These are phyloP conservation scores for Tricholoma sp. DNA, from an alignment of 768 basidiomycete species.

Conservation along the genomic window DNA sequence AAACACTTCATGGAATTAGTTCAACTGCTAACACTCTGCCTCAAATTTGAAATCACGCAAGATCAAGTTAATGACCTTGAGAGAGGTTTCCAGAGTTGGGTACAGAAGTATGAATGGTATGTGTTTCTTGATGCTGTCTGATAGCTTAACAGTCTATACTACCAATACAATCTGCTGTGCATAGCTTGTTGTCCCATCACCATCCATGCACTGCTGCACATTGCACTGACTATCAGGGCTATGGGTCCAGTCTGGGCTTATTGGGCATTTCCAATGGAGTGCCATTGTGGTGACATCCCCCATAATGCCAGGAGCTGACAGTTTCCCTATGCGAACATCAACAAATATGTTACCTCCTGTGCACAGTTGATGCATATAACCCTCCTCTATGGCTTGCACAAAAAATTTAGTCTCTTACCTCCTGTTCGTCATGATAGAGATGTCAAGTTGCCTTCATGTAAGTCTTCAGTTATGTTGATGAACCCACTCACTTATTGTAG, in stretches of 20 bases:
- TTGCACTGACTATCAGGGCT: too few species aligned
- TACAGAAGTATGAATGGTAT: constrained; percentile 33
- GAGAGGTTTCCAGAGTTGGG: constrained; percentile 30
- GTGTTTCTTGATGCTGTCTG: constrained; percentile 3
- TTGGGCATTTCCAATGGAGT: constrained; percentile 36
- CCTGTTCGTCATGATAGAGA: background rate
- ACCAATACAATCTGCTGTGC: too few species aligned
- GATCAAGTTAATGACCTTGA: constrained; percentile 20
- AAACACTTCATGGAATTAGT: constrained; percentile 1
- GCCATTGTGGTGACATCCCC: constrained; percentile 28
- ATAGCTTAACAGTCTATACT: too few species aligned
- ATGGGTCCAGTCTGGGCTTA: constrained; percentile 19
- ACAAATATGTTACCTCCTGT: constrained; percentile 19
- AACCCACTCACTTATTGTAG: too few species aligned
- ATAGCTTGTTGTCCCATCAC: too few species aligned
- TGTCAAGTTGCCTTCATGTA: constrained; percentile 10
- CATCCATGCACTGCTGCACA: too few species aligned
- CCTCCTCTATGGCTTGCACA: constrained; percentile 17
- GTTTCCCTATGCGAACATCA: constrained; percentile 27
- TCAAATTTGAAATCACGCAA: constrained; percentile 23
- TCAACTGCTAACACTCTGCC: constrained; percentile 6
- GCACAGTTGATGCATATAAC: constrained; percentile 30
- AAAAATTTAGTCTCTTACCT: constrained; percentile 17
- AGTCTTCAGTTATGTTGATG: background rate
- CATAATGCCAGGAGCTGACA: constrained; percentile 22